A percentile compares a stretch with the other conserved stretches of the same genome.
phyloP scores from a whole-genome alignment of 2,329 filamentous ascomycete species.

The Tolypocladium ovalisporum region DNA sequence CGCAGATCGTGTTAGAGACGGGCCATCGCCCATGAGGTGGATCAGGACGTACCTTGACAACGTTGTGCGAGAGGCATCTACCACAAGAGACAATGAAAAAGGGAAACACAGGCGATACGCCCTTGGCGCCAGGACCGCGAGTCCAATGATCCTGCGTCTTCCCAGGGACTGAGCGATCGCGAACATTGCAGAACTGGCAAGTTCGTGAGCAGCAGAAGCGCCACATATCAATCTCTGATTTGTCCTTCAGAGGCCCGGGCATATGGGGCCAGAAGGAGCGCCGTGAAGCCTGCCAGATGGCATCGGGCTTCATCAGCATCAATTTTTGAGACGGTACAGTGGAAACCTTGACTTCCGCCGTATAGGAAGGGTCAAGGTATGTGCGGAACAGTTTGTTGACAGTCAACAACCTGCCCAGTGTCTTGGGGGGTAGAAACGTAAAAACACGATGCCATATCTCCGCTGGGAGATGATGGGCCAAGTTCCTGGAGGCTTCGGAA shows the following conservation, averaged over 20 bases:
- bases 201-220: constrained; percentile 48
- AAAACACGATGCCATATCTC: constrained; percentile 64
- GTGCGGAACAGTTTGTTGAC: constrained; percentile 57
- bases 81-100: constrained; percentile 60
- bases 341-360: constrained; percentile 12
- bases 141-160: constrained; percentile 35
- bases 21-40: constrained; percentile 8
- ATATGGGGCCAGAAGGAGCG: constrained; percentile 54
- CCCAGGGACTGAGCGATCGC: constrained; percentile 10
- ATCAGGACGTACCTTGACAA: constrained; percentile 49
- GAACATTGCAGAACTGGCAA: constrained; percentile 59
- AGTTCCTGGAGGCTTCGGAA: constrained; percentile 1
- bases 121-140: constrained; percentile 49
- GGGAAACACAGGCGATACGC: constrained; percentile 57
- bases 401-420: constrained; percentile 53
- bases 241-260: constrained; percentile 54
- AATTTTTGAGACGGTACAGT: constrained; percentile 14
- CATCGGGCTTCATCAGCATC: constrained; percentile 41
- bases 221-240: constrained; percentile 69
- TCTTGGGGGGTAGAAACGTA: constrained; percentile 50
- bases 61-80: constrained; percentile 47
- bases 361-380: constrained; percentile 41
- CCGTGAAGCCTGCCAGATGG: constrained; percentile 61
- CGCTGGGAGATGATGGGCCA: constrained; percentile 32
- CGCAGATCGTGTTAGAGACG: constrained; percentile 8